Percentiles rank a stretch among this genome's conserved stretches.
phyloP scores from a whole-genome alignment of 176 grass and related monocot species.

The Poa pratensis region DNA sequence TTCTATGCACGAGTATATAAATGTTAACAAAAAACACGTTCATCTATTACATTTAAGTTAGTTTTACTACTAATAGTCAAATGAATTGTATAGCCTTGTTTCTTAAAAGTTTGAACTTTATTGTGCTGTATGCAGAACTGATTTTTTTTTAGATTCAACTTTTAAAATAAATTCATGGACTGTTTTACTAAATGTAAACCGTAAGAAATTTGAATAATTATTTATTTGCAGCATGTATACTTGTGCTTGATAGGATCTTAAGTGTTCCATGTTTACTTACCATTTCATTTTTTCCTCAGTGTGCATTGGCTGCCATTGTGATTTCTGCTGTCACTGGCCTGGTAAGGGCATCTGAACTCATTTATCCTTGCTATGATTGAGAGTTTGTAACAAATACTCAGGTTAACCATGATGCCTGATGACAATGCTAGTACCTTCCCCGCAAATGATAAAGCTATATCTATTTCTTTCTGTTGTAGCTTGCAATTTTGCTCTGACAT shows the following conservation, averaged over 20 bases:
- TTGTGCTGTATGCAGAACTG: neutral
- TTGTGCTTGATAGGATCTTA: constrained; percentile 7
- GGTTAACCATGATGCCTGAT: neutral
- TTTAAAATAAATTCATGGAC: neutral
- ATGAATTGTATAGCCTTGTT: neutral
- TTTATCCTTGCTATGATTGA: constrained; percentile 32
- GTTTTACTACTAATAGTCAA: neutral
- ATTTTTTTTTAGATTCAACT: neutral
- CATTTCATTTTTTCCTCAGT: constrained; percentile 48
- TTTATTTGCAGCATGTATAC: neutral
- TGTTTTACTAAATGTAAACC: neutral
- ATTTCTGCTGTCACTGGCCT: constrained; percentile 95
- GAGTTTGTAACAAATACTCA: constrained; percentile 30
- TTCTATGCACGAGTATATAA: neutral
- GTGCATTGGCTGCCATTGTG: constrained; percentile 93
- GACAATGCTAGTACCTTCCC: constrained; percentile 7
- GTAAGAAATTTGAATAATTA: neutral
- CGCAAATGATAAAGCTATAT: constrained; percentile 2
- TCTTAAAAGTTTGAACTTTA: neutral
- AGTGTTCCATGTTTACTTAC: neutral
- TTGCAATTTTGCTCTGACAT: constrained; percentile 4
- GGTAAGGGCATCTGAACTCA: constrained; percentile 58
- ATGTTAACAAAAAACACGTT: neutral
- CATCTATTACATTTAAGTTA: neutral
- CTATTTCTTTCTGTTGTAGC: neutral